Base-by-base conservation (phyloP, 345 rosid species). In the Barbarea vulgaris region DNA sequence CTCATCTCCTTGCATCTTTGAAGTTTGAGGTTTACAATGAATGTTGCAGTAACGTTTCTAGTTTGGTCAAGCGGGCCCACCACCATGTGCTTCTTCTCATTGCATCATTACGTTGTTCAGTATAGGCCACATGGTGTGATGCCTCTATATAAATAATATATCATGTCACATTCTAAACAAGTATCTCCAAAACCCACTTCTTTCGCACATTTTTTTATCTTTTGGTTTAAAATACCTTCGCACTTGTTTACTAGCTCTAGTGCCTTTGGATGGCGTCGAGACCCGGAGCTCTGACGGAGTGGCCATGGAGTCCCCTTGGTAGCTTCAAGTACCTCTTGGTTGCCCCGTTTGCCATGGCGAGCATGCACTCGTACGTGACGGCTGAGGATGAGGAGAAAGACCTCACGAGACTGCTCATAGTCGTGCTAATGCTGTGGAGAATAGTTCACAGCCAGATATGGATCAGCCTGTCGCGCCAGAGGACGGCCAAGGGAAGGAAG, bases 221-320 rank as follows among this genome's bases (percentile, higher is more conserved):
- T 27, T 27, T 27, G 28, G 28, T 27, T 27, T 4, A 27, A 27
- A 27, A 3, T 27, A 2, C 28, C 4, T 27, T 27, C 28, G 28
- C 28, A 27, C 28, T 27, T 30, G 33, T 30, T 4, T 28, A 28
- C 18, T 30, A 53, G 46, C 9, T 27, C 22, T 33, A 33, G 51
- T 57, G 10, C 42, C 34, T 50, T 56, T 24, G 13, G 14, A 89
- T 87, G 92, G 96, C 91, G 54, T 80, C 86, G 1, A 85, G 21
- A 30, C 92, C 96, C 19, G 91, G 91, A 74, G 54, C 80, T 75
- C 87, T 86, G 74, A 85, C 89, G 0, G 82, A 88, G 14, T 88
- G 89, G 96, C 89, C 93, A 17, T 89, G 92, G 92, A 70, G 46
- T 39, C 78, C 86, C 65, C 88, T 87, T 64, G 92, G 90, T 47